Base-by-base conservation (phyloP, 345 rosid species). In the Reutealis trisperma region DNA sequence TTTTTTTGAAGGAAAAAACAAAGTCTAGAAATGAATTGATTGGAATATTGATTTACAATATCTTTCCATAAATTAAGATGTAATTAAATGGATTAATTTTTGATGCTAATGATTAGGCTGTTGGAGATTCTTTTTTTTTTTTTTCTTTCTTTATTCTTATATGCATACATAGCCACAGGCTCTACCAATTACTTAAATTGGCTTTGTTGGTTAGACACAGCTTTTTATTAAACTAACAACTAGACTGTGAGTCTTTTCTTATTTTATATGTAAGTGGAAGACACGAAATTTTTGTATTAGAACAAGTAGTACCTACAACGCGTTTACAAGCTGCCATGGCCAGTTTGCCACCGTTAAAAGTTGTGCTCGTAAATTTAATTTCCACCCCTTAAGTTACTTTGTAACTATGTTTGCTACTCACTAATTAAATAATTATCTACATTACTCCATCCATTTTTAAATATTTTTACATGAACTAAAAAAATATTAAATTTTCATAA, bases 61-160 rank as follows among this genome's bases (percentile, higher is more conserved):
- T 60, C 57, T 8, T 13, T 7, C 4, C 49, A 11, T 30, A 63
- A 63, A 62, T 72, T 30, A 70, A 59, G 58, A 15, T 64, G 76
- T 51, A 12, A n/a, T n/a, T 27, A 27, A 77, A 69, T 61, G 24
- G 27, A 42, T 58, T 30, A 79, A 70, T 72, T 77, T 78, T 57
- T 12, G 58, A 47, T 58, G 24, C 77, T 71, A 78, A 85, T 85
- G 77, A 83, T 85, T 82, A 75, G 80, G 86, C 76, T 55, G 88
- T 80, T 85, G 63, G 81, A 67, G 82, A 87, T 83, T 72, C 82
- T 69, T 74, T 54, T 51, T 51, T 14, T 14, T 14, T 12, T 8
- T 42, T 13, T 25, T 44, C 6, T 47, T 55, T 1, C 2, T 44
- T 19, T 1, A 19, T 4, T 67, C 15, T 49, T 8, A 5, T 55